Evolutionary conservation across 169 alveolate genomes (phyloP).

Genomic region (Plasmodium gallinaceum): DNA sequence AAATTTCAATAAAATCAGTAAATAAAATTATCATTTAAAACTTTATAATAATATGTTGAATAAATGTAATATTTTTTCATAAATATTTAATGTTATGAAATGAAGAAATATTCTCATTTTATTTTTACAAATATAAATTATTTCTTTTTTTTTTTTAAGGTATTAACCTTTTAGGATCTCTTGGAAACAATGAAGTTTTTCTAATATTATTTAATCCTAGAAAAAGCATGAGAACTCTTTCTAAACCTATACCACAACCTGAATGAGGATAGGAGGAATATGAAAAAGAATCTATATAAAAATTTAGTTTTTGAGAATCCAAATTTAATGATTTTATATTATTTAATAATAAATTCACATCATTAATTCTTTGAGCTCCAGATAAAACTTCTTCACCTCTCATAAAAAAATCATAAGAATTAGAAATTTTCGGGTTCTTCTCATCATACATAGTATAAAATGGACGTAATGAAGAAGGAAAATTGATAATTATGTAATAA

Average conservation of each 20-base stretch:
- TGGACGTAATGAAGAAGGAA: conserved; percentile 98
- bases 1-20: too few species aligned
- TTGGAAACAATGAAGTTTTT: conserved; percentile 98
- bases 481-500: conserved; percentile 96
- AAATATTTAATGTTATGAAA: too few species aligned
- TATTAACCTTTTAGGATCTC: conserved; percentile 98
- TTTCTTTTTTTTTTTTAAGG: conserved; percentile 88
- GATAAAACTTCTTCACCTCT: conserved; percentile 99
- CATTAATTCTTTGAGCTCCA: conserved; percentile 99
- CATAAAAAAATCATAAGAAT: conserved; percentile 99
- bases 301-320: conserved; percentile 91
- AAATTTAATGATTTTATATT: conserved; percentile 88
- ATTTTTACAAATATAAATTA: too few species aligned
- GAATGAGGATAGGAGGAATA: conserved; percentile 99
- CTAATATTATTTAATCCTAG: conserved; percentile 97
- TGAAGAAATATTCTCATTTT: neutral
- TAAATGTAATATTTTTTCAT: too few species aligned
- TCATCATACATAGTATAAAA: conserved; percentile 98
- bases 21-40: too few species aligned
- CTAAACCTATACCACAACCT: conserved; percentile 99
- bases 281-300: conserved; percentile 96
- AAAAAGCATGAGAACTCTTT: conserved; percentile 98
- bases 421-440: conserved; percentile 85
- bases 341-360: conserved; percentile 92
- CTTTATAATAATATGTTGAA: too few species aligned